A percentile compares a stretch with the other conserved stretches of the same genome.
Conservation (phyloP, 129 eudicot genomes). For the Chrysanthemum makinoi region DNA sequence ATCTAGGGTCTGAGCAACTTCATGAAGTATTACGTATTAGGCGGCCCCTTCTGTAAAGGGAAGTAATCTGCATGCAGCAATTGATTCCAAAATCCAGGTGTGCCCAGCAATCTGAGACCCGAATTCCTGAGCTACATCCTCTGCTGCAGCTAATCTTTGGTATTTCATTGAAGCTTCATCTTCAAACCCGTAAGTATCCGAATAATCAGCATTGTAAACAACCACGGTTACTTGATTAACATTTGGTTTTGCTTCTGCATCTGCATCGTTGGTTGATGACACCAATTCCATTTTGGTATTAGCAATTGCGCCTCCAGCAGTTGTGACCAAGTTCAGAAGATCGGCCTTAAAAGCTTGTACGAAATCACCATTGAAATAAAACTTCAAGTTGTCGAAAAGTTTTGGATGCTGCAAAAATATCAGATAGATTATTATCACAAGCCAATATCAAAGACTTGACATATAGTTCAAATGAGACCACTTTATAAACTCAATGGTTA, state of each 20-base stretch:
- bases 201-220: constrained; percentile 48
- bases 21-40: not conserved
- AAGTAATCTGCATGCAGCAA: constrained; percentile 50
- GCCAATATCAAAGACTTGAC: not conserved
- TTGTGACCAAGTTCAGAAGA: constrained; percentile 38
- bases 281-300: constrained; percentile 33
- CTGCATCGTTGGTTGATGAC: constrained; percentile 10
- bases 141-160: constrained; percentile 49
- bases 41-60: constrained; percentile 14
- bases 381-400: constrained; percentile 56
- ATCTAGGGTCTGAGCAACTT: not conserved
- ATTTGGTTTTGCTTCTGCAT: not conserved
- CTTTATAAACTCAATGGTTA: too few relatives aligned
- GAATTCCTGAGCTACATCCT: constrained; percentile 40
- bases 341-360: constrained; percentile 39
- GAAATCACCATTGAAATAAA: constrained; percentile 66
- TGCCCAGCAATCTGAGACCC: constrained; percentile 43
- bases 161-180: constrained; percentile 27
- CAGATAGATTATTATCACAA: not conserved
- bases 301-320: constrained; percentile 57
- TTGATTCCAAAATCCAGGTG: constrained; percentile 73
- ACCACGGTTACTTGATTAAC: constrained; percentile 31
- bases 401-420: constrained; percentile 57
- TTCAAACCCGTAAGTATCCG: constrained; percentile 23
- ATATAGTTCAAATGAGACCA: too few relatives aligned